A percentile compares a stretch with the other conserved stretches of the same genome.
These are phyloP conservation scores for Dioscorea cayenensis DNA, from an alignment of 116 monocot species.

Conservation along the genomic window DNA sequence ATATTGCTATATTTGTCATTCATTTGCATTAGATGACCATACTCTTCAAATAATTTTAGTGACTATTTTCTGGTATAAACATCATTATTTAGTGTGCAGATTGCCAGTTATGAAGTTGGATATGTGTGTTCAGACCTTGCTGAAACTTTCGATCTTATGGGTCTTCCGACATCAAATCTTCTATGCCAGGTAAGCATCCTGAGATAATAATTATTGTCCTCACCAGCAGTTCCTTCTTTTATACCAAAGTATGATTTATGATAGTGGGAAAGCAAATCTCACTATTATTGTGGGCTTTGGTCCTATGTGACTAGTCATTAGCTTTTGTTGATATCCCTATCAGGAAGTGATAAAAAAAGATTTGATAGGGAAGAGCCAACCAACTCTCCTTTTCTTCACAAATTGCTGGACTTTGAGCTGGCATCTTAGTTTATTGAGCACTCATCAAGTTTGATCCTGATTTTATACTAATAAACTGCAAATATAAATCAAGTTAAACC, in stretches of 20 bases:
- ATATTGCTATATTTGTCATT: too few relatives aligned
- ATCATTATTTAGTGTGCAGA: too few relatives aligned
- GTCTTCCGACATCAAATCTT: background rate
- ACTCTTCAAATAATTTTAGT: too few relatives aligned
- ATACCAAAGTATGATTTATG: background rate
- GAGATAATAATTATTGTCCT: background rate
- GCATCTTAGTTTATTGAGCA: background rate
- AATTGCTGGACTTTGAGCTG: background rate
- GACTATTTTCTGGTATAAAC: too few relatives aligned
- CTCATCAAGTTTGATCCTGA: background rate
- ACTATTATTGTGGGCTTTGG: background rate
- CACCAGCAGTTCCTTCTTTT: background rate
- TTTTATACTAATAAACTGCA: background rate
- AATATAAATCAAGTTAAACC: background rate
- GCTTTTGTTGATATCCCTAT: background rate
- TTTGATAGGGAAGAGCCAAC: background rate
- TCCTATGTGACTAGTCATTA: background rate
- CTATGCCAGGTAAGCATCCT: background rate
- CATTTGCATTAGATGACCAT: too few relatives aligned
- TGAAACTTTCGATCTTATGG: too few relatives aligned
- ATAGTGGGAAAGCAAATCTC: background rate
- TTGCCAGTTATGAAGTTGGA: too few relatives aligned
- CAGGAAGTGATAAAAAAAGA: background rate
- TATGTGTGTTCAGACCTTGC: too few relatives aligned
- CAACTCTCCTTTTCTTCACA: slow-evolving; percentile 3